phyloP scores from a whole-genome alignment of 163 green algal genomes.

The Scenedesmus sp. region DNA sequence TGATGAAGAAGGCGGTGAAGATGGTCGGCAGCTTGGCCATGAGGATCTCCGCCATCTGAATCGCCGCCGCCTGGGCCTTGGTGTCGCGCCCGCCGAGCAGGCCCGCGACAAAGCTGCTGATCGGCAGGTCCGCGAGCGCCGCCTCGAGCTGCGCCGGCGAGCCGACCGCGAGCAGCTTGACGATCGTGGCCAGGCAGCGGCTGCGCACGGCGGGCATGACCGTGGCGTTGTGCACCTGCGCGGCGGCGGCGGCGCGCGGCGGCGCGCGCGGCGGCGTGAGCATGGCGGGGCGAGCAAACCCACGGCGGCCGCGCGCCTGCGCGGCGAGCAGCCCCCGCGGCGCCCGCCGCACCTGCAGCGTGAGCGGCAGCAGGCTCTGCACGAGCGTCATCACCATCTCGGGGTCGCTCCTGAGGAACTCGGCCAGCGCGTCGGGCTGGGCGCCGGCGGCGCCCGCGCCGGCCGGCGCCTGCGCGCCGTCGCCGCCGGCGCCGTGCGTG shows the following conservation, averaged over 20 bases:
- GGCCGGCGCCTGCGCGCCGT: background rate
- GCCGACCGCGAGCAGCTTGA: slow-evolving; percentile 76
- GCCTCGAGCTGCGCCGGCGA: slow-evolving; percentile 60
- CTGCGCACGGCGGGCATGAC: slow-evolving; percentile 66
- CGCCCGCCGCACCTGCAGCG: slow-evolving; percentile 75
- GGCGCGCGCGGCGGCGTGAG: too few relatives aligned
- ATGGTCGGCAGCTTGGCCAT: slow-evolving; percentile 88
- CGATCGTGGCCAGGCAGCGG: slow-evolving; percentile 73
- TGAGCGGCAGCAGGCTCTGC: slow-evolving; percentile 75
- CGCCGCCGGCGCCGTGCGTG: slow-evolving; percentile 1
- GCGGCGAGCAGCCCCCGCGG: slow-evolving; percentile 7
- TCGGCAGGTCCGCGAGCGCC: slow-evolving; percentile 71
- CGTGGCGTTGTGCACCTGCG: slow-evolving; percentile 49
- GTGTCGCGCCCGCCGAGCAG: slow-evolving; percentile 80
- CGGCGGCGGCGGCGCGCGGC: too few relatives aligned
- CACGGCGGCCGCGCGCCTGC: too few relatives aligned
- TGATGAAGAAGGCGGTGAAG: slow-evolving; percentile 80
- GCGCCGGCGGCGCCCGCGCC: background rate
- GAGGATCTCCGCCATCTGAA: slow-evolving; percentile 86
- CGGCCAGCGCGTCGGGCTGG: background rate
- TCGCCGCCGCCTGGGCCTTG: slow-evolving; percentile 48
- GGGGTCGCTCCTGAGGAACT: slow-evolving; percentile 69
- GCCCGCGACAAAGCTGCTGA: slow-evolving; percentile 83
- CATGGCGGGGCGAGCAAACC: too few relatives aligned
- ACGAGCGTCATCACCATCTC: slow-evolving; percentile 67